Base-by-base conservation (phyloP, 306 rosid species). In the Sophora flavescens region DNA sequence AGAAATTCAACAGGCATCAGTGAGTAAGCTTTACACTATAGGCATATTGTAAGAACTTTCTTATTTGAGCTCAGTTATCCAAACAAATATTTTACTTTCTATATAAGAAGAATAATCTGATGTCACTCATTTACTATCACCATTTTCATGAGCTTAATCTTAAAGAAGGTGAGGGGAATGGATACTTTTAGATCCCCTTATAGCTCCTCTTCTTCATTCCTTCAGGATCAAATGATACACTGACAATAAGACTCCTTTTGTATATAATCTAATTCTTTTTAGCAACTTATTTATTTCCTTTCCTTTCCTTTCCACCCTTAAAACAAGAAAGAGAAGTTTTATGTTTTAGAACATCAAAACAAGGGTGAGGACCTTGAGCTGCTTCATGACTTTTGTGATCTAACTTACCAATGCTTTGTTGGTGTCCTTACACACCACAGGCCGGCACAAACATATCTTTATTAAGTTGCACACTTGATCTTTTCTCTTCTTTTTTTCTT, bases 11-110 rank as follows among this genome's bases (percentile, higher is more conserved):
- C 66, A 63, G 45, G 82, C 33, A 22, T 63, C 50, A 18, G 79
- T 62, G 56, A 33, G 84, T 83, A 84, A 72, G 85, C 45, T 74
- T 79, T 79, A 41, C 74, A 45, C 7, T 12, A 1, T 47, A 2
- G 8, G 35, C 10, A 48, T 57, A 6, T 39, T 48, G 33, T 53
- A n/a, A 60, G 39, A 22, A 47, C 6, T 38, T 61, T 44, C 45
- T 64, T 56, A 6, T 66, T 39, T 28, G 53, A 22, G 59, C 56
- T 70, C 54, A 53, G 54, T 47, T 13, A 52, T 64, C 14, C 17
- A 51, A 42, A 63, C 47, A 26, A 53, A 56, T 13, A 50, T 17
- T 36, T 0, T 28, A 45, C 33, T 59, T 26, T 50, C 30, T 36
- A 42, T 79, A 42, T 48, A 6, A 35, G 56, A 16, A 78, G 48